Conservation (phyloP, 306 rosid species). For the Quercus mongolica region DNA sequence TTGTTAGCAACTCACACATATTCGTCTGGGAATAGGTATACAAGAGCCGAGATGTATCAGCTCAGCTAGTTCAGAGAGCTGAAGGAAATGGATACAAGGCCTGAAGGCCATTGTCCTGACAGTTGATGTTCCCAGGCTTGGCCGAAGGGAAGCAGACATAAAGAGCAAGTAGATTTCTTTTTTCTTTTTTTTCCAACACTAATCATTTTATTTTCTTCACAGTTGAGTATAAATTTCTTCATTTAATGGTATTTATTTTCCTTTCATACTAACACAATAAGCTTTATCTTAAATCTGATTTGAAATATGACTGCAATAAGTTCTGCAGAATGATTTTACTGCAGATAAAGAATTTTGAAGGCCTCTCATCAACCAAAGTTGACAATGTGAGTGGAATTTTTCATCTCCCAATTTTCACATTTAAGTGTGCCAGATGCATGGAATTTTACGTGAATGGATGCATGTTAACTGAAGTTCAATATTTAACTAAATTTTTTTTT, state of each 20-base stretch:
- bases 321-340: conserved; percentile 47
- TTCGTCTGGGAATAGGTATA: conserved; percentile 26
- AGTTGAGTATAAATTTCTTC: neutral
- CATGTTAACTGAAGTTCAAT: no score
- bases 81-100: conserved; percentile 53
- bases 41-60: conserved; percentile 50
- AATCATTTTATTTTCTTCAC: neutral
- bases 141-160: conserved; percentile 69
- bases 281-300: neutral
- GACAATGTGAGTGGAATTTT: conserved; percentile 38
- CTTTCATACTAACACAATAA: neutral
- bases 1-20: neutral
- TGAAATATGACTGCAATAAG: conserved; percentile 1
- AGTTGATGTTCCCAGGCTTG: conserved; percentile 49
- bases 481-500: neutral
- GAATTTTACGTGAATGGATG: no score
- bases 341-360: conserved; percentile 48
- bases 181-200: neutral
- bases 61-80: conserved; percentile 46
- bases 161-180: conserved; percentile 36
- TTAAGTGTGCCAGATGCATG: neutral
- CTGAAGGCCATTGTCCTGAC: conserved; percentile 65
- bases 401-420: neutral
- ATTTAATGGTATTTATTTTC: neutral
- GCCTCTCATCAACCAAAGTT: conserved; percentile 36